Evolutionary conservation across 257 asterid genomes (phyloP).

Genomic region (Solanum appendiculatum): DNA sequence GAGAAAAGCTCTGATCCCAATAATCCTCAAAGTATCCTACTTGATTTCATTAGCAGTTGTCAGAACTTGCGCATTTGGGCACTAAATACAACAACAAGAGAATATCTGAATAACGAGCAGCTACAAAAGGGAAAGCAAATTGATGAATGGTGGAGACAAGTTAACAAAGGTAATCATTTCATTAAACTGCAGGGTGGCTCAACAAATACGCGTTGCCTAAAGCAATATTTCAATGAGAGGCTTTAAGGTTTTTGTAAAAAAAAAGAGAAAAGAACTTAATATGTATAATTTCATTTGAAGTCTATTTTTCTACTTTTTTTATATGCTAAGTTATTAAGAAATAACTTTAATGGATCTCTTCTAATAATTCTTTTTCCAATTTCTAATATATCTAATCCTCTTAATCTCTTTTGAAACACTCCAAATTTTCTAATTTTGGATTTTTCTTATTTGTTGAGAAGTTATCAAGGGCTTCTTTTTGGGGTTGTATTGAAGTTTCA

Average conservation of each 20-base stretch:
- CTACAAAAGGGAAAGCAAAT: slow-evolving; percentile 98
- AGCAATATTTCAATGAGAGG: background rate
- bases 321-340: background rate
- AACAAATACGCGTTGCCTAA: background rate
- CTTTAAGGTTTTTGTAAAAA: background rate
- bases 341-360: background rate
- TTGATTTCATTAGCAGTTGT: slow-evolving; percentile 96
- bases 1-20: slow-evolving; percentile 79
- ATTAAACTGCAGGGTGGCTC: background rate
- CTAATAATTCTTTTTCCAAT: background rate
- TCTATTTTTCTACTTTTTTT: no score
- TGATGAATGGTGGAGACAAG: slow-evolving; percentile 99
- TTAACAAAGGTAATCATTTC: slow-evolving; percentile 60
- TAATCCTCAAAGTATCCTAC: slow-evolving; percentile 81
- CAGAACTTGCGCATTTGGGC: slow-evolving; percentile 97
- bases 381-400: background rate
- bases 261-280: background rate
- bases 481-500: background rate
- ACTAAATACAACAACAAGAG: slow-evolving; percentile 78
- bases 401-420: background rate
- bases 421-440: background rate
- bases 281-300: background rate
- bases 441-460: background rate
- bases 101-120: slow-evolving; percentile 82
- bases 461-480: background rate